phyloP scores from a whole-genome alignment of 352 stramenopile species.

The Phytophthora melonis region DNA sequence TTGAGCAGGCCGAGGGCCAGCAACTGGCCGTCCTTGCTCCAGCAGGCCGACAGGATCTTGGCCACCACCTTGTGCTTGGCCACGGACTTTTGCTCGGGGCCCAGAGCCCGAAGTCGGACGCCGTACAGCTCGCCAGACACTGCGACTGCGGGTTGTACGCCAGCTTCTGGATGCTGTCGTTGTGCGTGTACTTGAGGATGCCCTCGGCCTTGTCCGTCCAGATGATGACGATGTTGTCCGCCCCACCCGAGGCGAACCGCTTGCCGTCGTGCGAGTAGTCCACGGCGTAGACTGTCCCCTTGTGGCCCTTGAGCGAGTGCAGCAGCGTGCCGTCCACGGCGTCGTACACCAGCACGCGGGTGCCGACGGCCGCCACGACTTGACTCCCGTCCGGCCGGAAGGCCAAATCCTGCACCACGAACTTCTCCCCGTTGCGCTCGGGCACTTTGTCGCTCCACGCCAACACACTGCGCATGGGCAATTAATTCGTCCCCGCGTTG shows the following conservation, averaged over 20 bases:
- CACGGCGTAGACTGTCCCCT: constrained; percentile 93
- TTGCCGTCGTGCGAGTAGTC: constrained; percentile 93
- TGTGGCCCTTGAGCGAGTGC: constrained; percentile 93
- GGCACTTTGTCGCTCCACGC: constrained; percentile 90
- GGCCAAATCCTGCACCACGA: constrained; percentile 89
- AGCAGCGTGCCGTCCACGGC: constrained; percentile 90
- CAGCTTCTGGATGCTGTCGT: constrained; percentile 93
- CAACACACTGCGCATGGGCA: constrained; percentile 75
- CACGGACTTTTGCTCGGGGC: constrained; percentile 93
- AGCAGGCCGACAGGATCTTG: constrained; percentile 93
- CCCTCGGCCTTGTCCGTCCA: constrained; percentile 95
- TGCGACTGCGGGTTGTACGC: constrained; percentile 94
- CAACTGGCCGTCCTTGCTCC: constrained; percentile 93
- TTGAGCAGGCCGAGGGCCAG: constrained; percentile 94
- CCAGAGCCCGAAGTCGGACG: constrained; percentile 95
- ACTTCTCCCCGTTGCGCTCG: constrained; percentile 88
- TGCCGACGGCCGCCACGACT: constrained; percentile 92
- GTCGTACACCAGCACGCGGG: constrained; percentile 94
- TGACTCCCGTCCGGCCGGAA: constrained; percentile 92
- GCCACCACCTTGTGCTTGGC: constrained; percentile 95
- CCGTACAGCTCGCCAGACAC: constrained; percentile 94
- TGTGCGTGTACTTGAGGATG: constrained; percentile 97
- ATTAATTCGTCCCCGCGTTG: background rate
- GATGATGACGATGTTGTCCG: constrained; percentile 97
- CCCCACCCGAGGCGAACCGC: constrained; percentile 92